These are phyloP conservation scores for Phyllosticta ampelicida DNA, from an alignment of 2,329 filamentous ascomycete species.

Conservation along the genomic window DNA sequence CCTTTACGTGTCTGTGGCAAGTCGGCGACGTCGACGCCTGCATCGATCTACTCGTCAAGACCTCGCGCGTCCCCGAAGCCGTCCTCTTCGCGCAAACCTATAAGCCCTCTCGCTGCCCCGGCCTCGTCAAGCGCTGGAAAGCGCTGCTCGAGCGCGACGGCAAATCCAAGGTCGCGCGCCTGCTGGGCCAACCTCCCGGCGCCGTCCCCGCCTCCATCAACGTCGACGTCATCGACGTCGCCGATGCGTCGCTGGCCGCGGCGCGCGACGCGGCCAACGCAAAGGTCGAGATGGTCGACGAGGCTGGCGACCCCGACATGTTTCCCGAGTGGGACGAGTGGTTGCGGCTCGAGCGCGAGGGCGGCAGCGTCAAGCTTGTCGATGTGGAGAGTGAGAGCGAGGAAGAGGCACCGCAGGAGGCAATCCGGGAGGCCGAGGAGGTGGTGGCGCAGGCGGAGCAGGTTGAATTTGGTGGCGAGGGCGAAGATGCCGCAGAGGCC, in stretches of 20 bases:
- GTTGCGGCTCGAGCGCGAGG: constrained; percentile 67
- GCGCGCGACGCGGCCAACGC: constrained; percentile 9
- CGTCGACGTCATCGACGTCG: neutral
- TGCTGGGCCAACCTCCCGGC: constrained; percentile 64
- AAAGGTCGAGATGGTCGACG: constrained; percentile 33
- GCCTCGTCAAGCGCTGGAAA: constrained; percentile 71
- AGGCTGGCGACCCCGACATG: constrained; percentile 58
- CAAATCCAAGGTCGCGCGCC: constrained; percentile 73
- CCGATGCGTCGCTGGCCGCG: constrained; percentile 43
- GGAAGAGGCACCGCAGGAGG: constrained; percentile 20
- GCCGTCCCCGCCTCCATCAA: neutral
- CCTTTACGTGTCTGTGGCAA: constrained; percentile 84
- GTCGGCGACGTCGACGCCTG: constrained; percentile 73
- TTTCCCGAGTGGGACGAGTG: constrained; percentile 97
- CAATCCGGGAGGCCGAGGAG: constrained; percentile 10
- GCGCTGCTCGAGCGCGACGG: constrained; percentile 69
- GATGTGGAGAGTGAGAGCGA: constrained; percentile 21
- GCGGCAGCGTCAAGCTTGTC: constrained; percentile 35
- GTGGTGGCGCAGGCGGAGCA: constrained; percentile 20
- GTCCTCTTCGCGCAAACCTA: constrained; percentile 93
- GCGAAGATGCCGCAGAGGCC: neutral
- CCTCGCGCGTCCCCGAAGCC: constrained; percentile 71
- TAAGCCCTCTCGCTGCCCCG: constrained; percentile 65
- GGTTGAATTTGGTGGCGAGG: constrained; percentile 12
- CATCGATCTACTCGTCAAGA: constrained; percentile 67